Evolutionary conservation across 495 filamentous ascomycete genomes (phyloP).

Genomic region (Viridothelium virens): DNA sequence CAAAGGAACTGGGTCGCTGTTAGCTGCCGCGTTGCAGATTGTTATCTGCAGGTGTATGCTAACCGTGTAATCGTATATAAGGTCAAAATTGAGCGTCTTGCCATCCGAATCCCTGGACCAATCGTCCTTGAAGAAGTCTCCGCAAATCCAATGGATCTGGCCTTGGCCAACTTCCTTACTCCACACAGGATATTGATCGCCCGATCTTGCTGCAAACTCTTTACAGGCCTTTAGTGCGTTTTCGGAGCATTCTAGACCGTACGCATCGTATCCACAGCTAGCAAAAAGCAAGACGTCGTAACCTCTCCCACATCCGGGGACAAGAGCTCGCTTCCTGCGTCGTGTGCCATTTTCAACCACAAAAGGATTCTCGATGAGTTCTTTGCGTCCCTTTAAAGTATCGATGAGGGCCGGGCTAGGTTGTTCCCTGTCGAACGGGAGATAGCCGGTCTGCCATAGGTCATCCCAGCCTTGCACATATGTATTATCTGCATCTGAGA

Average conservation of each 20-base stretch:
- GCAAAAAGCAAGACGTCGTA: slow-evolving; percentile 30
- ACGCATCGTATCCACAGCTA: slow-evolving; percentile 45
- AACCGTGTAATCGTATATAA: slow-evolving; percentile 83
- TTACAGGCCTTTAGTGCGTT: slow-evolving; percentile 50
- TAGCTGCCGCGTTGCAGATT: background rate
- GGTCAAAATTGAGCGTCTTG: slow-evolving; percentile 52
- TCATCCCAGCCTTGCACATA: slow-evolving; percentile 45
- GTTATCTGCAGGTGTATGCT: slow-evolving; percentile 20
- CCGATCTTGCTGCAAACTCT: slow-evolving; percentile 34
- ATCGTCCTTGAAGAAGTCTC: slow-evolving; percentile 65
- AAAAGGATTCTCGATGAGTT: slow-evolving; percentile 41
- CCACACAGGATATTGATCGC: slow-evolving; percentile 39
- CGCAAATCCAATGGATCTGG: slow-evolving; percentile 50
- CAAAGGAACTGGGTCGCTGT: slow-evolving; percentile 58
- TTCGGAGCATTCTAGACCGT: slow-evolving; percentile 60
- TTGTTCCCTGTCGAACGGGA: slow-evolving; percentile 63
- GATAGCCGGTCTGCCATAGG: slow-evolving; percentile 54
- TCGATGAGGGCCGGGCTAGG: slow-evolving; percentile 63
- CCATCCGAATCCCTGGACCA: slow-evolving; percentile 45
- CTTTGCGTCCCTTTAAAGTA: slow-evolving; percentile 42
- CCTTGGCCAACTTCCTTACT: slow-evolving; percentile 46
- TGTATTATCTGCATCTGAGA: background rate
- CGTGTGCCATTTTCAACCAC: slow-evolving; percentile 30
- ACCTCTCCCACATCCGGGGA: slow-evolving; percentile 61
- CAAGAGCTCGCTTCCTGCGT: slow-evolving; percentile 35